Percentiles rank a stretch among this genome's conserved stretches.
phyloP scores from a whole-genome alignment of 2,329 filamentous ascomycete genomes.

The Aureobasidium lini region DNA sequence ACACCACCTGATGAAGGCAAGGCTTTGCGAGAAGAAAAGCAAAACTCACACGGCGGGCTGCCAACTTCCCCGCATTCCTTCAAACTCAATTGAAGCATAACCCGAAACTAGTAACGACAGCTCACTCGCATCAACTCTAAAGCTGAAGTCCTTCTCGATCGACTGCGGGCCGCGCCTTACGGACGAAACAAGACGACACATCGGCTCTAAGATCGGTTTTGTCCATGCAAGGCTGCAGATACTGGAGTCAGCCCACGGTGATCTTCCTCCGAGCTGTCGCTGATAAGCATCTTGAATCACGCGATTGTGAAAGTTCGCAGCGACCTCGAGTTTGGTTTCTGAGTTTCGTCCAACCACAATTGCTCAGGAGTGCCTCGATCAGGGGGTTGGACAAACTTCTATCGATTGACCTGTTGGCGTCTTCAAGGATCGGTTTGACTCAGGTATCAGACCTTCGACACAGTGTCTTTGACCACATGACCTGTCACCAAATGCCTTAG shows the following conservation, averaged over 20 bases:
- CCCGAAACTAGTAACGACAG: neutral
- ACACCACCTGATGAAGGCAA: no score
- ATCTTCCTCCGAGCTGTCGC: neutral
- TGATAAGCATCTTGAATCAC: neutral
- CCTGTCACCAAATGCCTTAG: neutral
- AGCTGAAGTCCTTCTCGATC: neutral
- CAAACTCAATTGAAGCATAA: neutral
- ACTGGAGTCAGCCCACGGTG: neutral
- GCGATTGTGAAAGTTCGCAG: neutral
- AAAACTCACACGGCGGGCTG: neutral
- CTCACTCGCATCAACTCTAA: neutral
- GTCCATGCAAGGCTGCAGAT: neutral
- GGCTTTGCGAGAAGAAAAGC: neutral
- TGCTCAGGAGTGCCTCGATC: neutral
- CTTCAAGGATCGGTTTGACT: neutral
- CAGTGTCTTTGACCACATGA: neutral
- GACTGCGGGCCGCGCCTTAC: neutral
- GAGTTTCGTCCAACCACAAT: neutral
- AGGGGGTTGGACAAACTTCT: neutral
- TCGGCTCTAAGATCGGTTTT: neutral
- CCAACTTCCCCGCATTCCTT: neutral
- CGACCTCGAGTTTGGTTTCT: neutral
- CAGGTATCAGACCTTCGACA: neutral
- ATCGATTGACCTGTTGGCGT: neutral
- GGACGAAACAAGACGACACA: neutral